A percentile compares a stretch with the other conserved stretches of the same genome.
Evolutionary conservation across 176 grass and related monocot genomes (phyloP).

Genomic region (Lolium rigidum): DNA sequence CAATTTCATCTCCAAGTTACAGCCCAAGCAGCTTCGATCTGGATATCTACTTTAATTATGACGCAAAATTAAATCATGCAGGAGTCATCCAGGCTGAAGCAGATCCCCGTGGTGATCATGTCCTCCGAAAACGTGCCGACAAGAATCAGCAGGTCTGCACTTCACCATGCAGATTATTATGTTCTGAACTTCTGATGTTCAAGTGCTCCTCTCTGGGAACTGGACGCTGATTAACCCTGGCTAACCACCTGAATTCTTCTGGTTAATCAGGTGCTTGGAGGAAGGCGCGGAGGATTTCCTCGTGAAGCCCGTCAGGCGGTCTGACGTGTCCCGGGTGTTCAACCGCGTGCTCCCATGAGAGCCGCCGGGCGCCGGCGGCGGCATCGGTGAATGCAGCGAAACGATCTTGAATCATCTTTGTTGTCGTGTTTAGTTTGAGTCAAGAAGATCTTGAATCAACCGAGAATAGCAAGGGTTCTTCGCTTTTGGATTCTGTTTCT

Average conservation of each 20-base stretch:
- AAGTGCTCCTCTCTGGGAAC: too few species aligned
- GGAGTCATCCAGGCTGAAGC: constrained; percentile 73
- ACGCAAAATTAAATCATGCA: constrained; percentile 22
- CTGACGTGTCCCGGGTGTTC: constrained; percentile 73
- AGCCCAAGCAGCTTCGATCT: too few species aligned
- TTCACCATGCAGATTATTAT: not conserved
- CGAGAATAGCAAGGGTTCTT: not conserved
- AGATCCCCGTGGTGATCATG: constrained; percentile 98
- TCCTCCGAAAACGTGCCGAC: constrained; percentile 90
- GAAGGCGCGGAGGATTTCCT: constrained; percentile 93
- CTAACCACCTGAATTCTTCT: not conserved
- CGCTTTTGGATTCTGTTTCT: not conserved
- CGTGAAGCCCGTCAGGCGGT: constrained; percentile 75
- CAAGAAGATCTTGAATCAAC: not conserved
- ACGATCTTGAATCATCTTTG: not conserved
- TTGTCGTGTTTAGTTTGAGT: not conserved
- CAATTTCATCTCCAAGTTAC: not conserved
- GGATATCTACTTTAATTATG: not conserved
- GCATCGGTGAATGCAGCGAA: not conserved
- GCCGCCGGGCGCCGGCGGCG: not conserved
- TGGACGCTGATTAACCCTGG: too few species aligned
- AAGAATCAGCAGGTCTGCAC: constrained; percentile 65
- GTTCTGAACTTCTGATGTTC: too few species aligned
- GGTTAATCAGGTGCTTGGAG: constrained; percentile 66
- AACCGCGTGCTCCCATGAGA: constrained; percentile 55